These are phyloP conservation scores for Apiotrichum veenhuisii DNA, from an alignment of 1,284 basidiomycete genomes.

Conservation along the genomic window DNA sequence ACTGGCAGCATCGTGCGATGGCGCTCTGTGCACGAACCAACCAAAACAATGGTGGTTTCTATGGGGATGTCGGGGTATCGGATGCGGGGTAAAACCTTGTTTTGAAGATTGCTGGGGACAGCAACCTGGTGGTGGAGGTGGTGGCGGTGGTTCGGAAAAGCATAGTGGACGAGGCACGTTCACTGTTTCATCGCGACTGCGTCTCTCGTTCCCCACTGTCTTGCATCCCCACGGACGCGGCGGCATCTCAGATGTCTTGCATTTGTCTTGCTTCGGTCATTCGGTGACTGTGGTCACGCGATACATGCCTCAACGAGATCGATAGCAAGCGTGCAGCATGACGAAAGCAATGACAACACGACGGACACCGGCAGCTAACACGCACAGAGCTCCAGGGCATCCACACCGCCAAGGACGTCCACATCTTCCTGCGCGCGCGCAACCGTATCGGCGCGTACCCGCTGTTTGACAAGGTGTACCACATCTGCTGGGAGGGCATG, in stretches of 20 bases:
- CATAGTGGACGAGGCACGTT: not conserved
- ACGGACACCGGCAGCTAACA: too few species aligned
- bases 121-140: not conserved
- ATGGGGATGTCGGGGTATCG: conserved; percentile 2
- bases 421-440: conserved; percentile 54
- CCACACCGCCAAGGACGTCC: conserved; percentile 53
- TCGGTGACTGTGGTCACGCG: too few species aligned
- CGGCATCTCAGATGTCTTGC: too few species aligned
- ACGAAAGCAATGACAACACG: too few species aligned
- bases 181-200: not conserved
- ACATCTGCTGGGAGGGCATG: conserved; percentile 47
- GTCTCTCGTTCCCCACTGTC: too few species aligned
- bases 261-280: too few species aligned
- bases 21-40: not conserved
- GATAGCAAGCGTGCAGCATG: not conserved
- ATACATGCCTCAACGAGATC: too few species aligned
- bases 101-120: not conserved
- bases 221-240: too few species aligned
- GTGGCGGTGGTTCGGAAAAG: too few species aligned
- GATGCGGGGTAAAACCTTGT: not conserved
- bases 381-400: conserved; percentile 54
- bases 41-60: not conserved
- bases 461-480: conserved; percentile 55
- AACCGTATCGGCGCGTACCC: conserved; percentile 55
- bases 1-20: too few species aligned